Percentiles rank a stretch among this genome's conserved stretches.
phyloP scores from a whole-genome alignment of 495 filamentous ascomycete genomes.

The Hypoxylon rickii region DNA sequence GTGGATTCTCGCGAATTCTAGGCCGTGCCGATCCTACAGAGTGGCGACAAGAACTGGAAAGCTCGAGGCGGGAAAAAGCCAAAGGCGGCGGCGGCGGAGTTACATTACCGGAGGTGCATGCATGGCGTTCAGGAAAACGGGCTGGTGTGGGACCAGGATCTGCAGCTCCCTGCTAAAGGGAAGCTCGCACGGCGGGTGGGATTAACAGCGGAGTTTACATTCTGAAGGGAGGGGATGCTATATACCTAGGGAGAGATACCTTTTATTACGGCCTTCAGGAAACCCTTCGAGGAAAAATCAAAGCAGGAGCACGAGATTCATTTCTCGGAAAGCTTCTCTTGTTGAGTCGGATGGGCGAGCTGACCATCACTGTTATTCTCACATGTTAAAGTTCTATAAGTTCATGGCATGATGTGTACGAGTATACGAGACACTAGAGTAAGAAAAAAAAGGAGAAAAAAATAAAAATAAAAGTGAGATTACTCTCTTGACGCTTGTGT shows the following conservation, averaged over 20 bases:
- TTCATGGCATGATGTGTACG: slow-evolving; percentile 2
- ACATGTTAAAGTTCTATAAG: background rate
- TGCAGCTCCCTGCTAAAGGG: slow-evolving; percentile 21
- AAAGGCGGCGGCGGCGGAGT: slow-evolving; percentile 23
- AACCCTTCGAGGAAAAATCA: slow-evolving; percentile 7
- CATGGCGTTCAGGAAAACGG: slow-evolving; percentile 38
- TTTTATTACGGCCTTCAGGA: slow-evolving; percentile 10
- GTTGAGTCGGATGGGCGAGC: background rate
- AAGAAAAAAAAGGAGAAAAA: background rate
- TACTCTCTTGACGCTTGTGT: no score
- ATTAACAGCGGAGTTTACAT: slow-evolving; percentile 26
- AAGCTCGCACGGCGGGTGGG: slow-evolving; percentile 17
- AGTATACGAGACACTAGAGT: slow-evolving; percentile 3
- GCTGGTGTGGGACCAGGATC: slow-evolving; percentile 20
- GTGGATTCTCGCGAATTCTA: slow-evolving; percentile 11
- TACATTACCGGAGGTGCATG: slow-evolving; percentile 37
- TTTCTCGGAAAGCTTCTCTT: slow-evolving; percentile 2
- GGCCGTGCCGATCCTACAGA: no score
- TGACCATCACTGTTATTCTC: background rate
- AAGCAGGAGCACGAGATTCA: slow-evolving; percentile 4
- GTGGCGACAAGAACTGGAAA: slow-evolving; percentile 8
- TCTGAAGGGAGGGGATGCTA: slow-evolving; percentile 15
- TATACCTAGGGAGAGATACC: slow-evolving; percentile 19
- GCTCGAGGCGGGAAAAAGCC: background rate
- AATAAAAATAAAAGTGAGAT: background rate